Base-by-base conservation (phyloP, 495 filamentous ascomycete genomes). In the Podospora didyma region DNA sequence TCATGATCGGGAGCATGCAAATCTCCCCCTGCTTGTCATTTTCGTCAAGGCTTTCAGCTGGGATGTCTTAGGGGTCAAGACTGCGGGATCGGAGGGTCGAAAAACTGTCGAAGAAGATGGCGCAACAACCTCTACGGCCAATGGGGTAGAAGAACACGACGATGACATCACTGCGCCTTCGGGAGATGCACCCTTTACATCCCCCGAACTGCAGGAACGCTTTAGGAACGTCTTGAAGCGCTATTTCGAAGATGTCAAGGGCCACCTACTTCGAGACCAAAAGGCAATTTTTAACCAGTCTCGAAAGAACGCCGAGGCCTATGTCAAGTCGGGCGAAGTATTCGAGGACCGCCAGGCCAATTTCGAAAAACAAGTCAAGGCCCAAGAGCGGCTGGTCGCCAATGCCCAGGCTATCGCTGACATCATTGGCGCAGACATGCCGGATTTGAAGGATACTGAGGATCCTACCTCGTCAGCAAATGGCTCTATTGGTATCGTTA, bases 321-420 rank as follows among this genome's bases (percentile, higher is more conserved):
- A 99, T 67, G 90, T 99, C 61, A 96, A 96, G 66, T 97, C 95
- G 42, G 94, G 94, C 14, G 94, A 99, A 65, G 92, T 99, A 44
- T 99, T 99, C 60, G 94, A 99, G 67, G 94, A 99, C 65, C 89
- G 94, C 17, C 94, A 99, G 66, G 82, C 91, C 26, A 97, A 91
- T 62, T 96, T 94, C 58, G 94, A 99, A 68, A 96, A 90, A 71
- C 85, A 90, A 67, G 74, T 90, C 9, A 97, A 96, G 73, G 81
- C 88, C 3, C 88, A 97, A 60, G 94, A 99, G 66, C 92, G 90
- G 57, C 82, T 97, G 5, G 80, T 96, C 46, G 74, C 89, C 21
- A 97, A 96, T 69, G 93, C 94, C 0, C 94, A 99, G 68, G 81
- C 89, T 23, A 78, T 99, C 61, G 91, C 91, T 50, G 94, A 97